phyloP scores from a whole-genome alignment of 1,284 basidiomycete genomes.

The Malassezia slooffiae region DNA sequence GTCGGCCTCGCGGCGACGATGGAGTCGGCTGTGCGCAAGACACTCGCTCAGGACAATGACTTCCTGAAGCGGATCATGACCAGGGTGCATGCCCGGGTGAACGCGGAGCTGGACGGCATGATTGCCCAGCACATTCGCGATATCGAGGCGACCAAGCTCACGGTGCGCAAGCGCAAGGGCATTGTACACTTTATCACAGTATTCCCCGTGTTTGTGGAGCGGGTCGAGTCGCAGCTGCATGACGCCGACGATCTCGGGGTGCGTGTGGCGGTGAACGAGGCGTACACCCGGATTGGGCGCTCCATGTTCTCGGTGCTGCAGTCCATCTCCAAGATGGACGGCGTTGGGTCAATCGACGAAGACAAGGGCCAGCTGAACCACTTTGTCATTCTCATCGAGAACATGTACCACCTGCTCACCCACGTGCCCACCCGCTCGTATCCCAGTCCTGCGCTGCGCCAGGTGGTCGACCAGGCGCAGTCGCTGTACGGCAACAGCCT shows the following conservation, averaged over 20 bases:
- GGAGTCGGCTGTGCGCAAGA: conserved; percentile 67
- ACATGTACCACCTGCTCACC: conserved; percentile 83
- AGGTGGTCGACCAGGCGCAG: conserved; percentile 56
- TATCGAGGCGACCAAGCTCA: conserved; percentile 70
- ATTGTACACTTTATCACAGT: conserved; percentile 85
- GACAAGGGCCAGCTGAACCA: conserved; percentile 95
- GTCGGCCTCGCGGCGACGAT: conserved; percentile 70
- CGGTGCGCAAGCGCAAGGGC: conserved; percentile 80
- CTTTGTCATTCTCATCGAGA: conserved; percentile 89
- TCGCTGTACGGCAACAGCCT: conserved; percentile 76
- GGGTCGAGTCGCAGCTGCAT: conserved; percentile 75
- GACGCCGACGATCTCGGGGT: conserved; percentile 60
- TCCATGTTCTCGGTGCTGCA: conserved; percentile 84
- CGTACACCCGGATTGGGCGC: conserved; percentile 76
- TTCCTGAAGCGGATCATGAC: conserved; percentile 65
- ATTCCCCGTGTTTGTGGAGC: conserved; percentile 76
- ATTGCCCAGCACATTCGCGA: conserved; percentile 64
- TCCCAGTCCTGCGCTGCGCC: conserved; percentile 57
- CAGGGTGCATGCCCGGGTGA: conserved; percentile 58
- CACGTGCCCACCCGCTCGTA: conserved; percentile 52
- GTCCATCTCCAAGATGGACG: conserved; percentile 82
- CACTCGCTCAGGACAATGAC: conserved; percentile 64
- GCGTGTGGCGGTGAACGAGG: conserved; percentile 63
- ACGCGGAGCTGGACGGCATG: conserved; percentile 23
- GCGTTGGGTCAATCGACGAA: conserved; percentile 48